Evolutionary conservation across 768 basidiomycete species (phyloP), one percentile per base, ranked within the genome.

Genomic region (Russula lepida): DNA sequence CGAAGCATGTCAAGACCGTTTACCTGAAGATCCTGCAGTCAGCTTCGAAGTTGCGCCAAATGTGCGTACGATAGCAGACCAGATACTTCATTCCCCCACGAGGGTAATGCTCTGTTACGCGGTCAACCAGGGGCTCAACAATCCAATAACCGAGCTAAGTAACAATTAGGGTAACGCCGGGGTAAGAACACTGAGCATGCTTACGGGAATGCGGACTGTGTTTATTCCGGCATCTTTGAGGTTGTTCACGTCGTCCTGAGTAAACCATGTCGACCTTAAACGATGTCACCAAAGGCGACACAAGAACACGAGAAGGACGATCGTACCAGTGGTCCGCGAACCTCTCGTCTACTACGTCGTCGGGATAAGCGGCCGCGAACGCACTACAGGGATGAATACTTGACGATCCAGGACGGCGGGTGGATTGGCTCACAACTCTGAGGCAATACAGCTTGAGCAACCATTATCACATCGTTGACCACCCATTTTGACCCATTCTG

Each of bases 91-190:
- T 77, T 30, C 89, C 89, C 21, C 89, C 89, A 37, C 81, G 78
- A 15, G 88, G 85, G 69, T 79, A 91, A 49, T 76, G 79, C 68
- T 91, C 89, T 2, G 72, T 75, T 1, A 67, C 66, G 4, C 84
- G 78, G 68, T 90, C 69, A 0, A 91, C 89, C 8, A 92, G 74
- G 3, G 76, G 77, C 68, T 92, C 89, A 8, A 92, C 74, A 50
- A 91, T 84, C 89, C 89, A 92, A 69, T 86, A 92, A 0, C 89
- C 89, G 43, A 91, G 80, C 88, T 89, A 43, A 43, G 1, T 27
- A 15, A 28, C 11, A 11, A 19, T 51, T 33, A 54, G 39, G 50
- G 35, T 2, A 47, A 0, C 12, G 15, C 8, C 21, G 51, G 39
- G 37, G 53, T 13, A 43, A 44, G 25, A 21, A 59, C 17, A 17